Evolutionary conservation across 345 rosid genomes (phyloP).

Genomic region (Brassica carinata): DNA sequence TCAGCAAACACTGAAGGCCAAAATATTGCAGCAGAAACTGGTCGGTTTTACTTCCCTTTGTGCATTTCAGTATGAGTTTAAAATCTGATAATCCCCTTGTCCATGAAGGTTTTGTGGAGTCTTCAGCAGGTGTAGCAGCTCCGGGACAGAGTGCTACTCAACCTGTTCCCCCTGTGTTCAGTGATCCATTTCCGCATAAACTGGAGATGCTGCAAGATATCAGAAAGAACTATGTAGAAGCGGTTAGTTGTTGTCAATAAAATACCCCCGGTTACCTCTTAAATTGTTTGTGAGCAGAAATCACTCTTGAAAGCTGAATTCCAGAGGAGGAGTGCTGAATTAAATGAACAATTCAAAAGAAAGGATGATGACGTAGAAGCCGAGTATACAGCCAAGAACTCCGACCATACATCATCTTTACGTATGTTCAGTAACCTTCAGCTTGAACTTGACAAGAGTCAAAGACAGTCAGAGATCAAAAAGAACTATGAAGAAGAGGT

Average conservation of each 20-base stretch:
- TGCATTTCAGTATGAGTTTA: no score
- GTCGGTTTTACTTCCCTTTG: no score
- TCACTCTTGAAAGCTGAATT: neutral
- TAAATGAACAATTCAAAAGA: neutral
- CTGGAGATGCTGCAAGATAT: neutral
- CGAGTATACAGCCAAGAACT: neutral
- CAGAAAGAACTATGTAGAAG: neutral
- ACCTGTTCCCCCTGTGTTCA: neutral
- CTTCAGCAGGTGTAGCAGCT: no score
- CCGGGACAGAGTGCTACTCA: no score
- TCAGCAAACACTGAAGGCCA: no score
- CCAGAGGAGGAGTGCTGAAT: neutral
- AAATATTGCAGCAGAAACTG: no score
- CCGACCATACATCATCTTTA: neutral
- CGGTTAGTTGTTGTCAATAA: neutral
- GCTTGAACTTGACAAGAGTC: no score
- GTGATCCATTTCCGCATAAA: neutral
- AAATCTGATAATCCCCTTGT: no score
- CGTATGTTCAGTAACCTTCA: neutral
- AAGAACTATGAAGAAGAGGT: neutral
- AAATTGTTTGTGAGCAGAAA: neutral
- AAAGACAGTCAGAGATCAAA: neutral
- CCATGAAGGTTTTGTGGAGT: no score
- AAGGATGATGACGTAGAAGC: neutral
- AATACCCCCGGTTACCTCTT: neutral